These are phyloP conservation scores for Angomonas ambiguus DNA, from an alignment of 208 protist species.

Conservation along the genomic window DNA sequence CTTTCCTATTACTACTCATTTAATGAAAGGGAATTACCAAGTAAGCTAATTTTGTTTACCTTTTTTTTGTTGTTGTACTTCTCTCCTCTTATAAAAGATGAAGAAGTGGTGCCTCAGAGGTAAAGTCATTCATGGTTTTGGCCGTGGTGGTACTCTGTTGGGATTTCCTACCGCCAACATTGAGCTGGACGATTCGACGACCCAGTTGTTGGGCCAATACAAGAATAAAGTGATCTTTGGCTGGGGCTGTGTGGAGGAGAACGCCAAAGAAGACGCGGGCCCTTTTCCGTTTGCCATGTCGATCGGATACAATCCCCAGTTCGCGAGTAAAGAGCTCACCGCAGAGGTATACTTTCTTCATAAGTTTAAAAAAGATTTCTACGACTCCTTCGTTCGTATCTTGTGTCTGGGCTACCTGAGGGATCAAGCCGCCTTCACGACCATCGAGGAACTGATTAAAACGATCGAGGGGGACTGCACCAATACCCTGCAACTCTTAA, in stretches of 20 bases:
- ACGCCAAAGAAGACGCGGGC: conserved; percentile 11
- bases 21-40: not conserved
- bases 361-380: conserved; percentile 84
- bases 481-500: conserved; percentile 29
- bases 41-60: not conserved
- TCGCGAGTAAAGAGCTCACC: conserved; percentile 63
- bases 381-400: conserved; percentile 72
- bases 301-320: conserved; percentile 89
- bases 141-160: conserved; percentile 79
- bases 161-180: conserved; percentile 90
- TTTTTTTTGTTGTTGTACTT: not conserved
- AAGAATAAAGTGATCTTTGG: conserved; percentile 76
- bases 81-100: conserved; percentile 4
- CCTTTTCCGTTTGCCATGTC: conserved; percentile 83
- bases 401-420: conserved; percentile 56
- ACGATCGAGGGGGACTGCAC: conserved; percentile 64
- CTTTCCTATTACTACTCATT: not conserved
- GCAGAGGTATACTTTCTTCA: conserved; percentile 88
- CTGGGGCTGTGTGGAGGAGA: conserved; percentile 61
- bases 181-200: conserved; percentile 39
- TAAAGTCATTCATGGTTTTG: conserved; percentile 77
- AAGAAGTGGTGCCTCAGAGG: conserved; percentile 65
- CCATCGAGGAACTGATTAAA: conserved; percentile 74
- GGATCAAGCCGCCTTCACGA: conserved; percentile 54
- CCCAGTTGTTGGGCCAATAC: conserved; percentile 40